A percentile compares a stretch with the other conserved stretches of the same genome.
These are phyloP conservation scores for Malus sieversii DNA, from an alignment of 306 rosid species.

Conservation along the genomic window DNA sequence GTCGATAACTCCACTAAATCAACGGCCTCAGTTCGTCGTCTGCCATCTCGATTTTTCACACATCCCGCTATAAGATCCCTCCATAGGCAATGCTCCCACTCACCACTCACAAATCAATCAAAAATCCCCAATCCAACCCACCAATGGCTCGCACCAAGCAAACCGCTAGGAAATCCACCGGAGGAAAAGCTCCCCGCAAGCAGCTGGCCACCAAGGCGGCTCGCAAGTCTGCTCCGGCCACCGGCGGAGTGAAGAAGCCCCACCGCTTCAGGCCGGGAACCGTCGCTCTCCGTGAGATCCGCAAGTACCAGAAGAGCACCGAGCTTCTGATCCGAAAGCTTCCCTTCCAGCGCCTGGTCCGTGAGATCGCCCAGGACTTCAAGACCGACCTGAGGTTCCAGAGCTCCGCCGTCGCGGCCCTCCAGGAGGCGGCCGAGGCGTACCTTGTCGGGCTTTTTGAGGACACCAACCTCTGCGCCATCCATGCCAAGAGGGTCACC, in stretches of 20 bases:
- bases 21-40: not conserved
- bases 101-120: not conserved
- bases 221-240: conserved; percentile 28
- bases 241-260: conserved; percentile 35
- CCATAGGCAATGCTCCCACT: not conserved
- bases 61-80: not conserved
- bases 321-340: conserved; percentile 27
- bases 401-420: conserved; percentile 28
- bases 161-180: conserved; percentile 29
- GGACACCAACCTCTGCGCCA: conserved; percentile 24
- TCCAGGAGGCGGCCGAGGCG: conserved; percentile 26
- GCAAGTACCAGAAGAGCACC: conserved; percentile 29
- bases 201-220: conserved; percentile 34
- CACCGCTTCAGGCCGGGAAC: conserved; percentile 28
- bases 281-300: conserved; percentile 25
- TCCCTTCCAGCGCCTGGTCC: conserved; percentile 24
- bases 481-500: conserved; percentile 25
- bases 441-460: conserved; percentile 25
- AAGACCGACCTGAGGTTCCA: conserved; percentile 29
- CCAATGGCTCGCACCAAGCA: conserved; percentile 33
- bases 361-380: conserved; percentile 29
- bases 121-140: not conserved
- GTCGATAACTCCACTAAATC: not conserved
- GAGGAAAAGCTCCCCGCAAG: conserved; percentile 28
- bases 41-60: not conserved